Base-by-base conservation (phyloP, 305 asterid genomes). In the Solanum hybrid region DNA sequence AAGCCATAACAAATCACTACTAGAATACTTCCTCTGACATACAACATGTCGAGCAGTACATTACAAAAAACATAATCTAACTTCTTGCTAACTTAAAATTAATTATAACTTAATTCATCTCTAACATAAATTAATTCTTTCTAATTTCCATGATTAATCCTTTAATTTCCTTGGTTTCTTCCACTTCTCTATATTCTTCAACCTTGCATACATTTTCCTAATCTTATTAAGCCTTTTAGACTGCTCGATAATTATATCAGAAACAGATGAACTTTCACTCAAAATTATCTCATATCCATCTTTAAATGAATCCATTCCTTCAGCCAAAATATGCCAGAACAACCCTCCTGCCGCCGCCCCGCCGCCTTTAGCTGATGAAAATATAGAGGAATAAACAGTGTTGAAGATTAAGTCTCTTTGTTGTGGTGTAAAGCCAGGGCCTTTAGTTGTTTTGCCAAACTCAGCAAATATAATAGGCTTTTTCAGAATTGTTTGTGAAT, bases 231-330 rank as follows among this genome's bases (percentile, higher is more conserved):
- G 73, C 16, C 37, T 40, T 9, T 85, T 40, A 24, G 92, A 90
- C 35, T 89, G 88, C 75, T 26, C 22, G 0, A 77, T 0, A 10
- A 90, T 90, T 5, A 90, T 39, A 16, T 37, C 26, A n/a, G 91
- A 64, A 11, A 88, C 82, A n/a, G 89, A 83, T 7, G 91, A 87
- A 42, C n/a, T 77, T 11, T 89, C 74, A 12, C 46, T 36, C 4
- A 91, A 89, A 16, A 91, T 76, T 22, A 90, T 84, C 35, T 88
- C 92, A 76, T 90, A 88, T 3, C 92, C 92, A 74, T 90, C 90
- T 31, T 77, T 61, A 11, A 26, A 88, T 18, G 76, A 40, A 22
- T 88, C 92, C 92, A 90, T 90, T 42, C 90, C 90, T 28, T 90
- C 82, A 14, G 87, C 34, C 36, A 90, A 18, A 13, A 90, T 61